phyloP scores from a whole-genome alignment of 176 grass and related monocot species.

The Zoysia pacifica region DNA sequence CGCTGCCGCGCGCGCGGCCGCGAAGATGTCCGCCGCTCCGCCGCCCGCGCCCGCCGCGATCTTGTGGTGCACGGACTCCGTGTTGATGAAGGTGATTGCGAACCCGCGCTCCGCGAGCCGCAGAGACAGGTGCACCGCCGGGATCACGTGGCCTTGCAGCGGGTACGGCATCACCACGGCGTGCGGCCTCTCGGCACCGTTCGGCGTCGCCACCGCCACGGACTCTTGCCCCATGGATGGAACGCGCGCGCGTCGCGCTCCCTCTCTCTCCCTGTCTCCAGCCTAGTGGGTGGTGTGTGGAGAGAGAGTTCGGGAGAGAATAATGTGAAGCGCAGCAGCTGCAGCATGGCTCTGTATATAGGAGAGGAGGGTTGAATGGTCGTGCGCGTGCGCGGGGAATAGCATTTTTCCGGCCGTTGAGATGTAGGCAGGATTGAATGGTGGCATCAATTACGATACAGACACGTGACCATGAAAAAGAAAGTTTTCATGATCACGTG shows the following conservation, averaged over 20 bases:
- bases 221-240: background rate
- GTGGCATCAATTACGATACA: too few relatives aligned
- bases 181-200: constrained; percentile 39
- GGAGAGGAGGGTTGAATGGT: background rate
- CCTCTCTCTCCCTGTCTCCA: background rate
- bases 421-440: too few relatives aligned
- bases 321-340: background rate
- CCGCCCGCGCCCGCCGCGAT: constrained; percentile 6
- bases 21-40: constrained; percentile 29
- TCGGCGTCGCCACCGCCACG: background rate
- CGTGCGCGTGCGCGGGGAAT: too few relatives aligned
- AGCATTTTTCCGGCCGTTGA: too few relatives aligned
- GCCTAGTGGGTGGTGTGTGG: background rate
- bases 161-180: constrained; percentile 64
- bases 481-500: too few relatives aligned
- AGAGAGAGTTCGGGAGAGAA: background rate
- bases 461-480: too few relatives aligned
- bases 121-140: constrained; percentile 58
- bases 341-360: background rate
- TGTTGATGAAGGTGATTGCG: constrained; percentile 73
- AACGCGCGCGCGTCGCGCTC: background rate
- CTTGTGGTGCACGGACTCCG: constrained; percentile 60
- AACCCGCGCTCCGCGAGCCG: constrained; percentile 46
- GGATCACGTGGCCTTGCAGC: constrained; percentile 75
- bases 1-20: background rate